These are phyloP conservation scores for Nicotiana sylvestris DNA, from an alignment of 257 asterid genomes.

Conservation along the genomic window DNA sequence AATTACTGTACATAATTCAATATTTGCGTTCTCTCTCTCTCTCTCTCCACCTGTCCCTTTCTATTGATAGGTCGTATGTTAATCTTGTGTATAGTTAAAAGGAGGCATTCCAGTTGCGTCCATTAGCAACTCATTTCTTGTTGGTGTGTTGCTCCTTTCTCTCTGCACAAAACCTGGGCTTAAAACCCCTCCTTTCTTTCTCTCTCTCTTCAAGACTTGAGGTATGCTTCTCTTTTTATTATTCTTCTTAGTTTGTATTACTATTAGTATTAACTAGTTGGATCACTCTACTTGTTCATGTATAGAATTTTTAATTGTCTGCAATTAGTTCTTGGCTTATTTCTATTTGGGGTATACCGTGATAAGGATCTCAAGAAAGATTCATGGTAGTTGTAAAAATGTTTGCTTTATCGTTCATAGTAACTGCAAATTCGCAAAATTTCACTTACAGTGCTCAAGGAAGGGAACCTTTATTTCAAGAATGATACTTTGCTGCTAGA, in stretches of 20 bases:
- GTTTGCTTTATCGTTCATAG: background rate
- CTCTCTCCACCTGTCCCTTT: slow-evolving; percentile 32
- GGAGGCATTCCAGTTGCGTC: background rate
- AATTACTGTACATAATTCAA: background rate
- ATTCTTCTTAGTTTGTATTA: background rate
- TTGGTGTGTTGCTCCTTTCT: background rate
- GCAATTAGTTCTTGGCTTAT: background rate
- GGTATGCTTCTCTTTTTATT: slow-evolving; percentile 11
- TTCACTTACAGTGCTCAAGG: background rate
- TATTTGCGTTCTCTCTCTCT: slow-evolving; percentile 21
- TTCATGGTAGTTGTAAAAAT: background rate
- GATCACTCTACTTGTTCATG: background rate
- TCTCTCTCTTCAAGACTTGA: slow-evolving; percentile 1
- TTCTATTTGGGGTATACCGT: background rate
- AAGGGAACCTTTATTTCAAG: background rate
- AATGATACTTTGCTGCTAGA: background rate
- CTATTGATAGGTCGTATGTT: slow-evolving; percentile 14
- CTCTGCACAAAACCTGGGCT: slow-evolving; percentile 14
- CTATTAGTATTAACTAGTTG: background rate
- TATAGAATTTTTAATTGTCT: too few relatives aligned
- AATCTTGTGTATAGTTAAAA: slow-evolving; percentile 14
- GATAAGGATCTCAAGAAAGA: background rate
- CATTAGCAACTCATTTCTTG: slow-evolving; percentile 17
- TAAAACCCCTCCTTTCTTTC: background rate
- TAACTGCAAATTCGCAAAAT: background rate